phyloP scores from a whole-genome alignment of 129 eudicot species.

The Flaveria sonorensis region DNA sequence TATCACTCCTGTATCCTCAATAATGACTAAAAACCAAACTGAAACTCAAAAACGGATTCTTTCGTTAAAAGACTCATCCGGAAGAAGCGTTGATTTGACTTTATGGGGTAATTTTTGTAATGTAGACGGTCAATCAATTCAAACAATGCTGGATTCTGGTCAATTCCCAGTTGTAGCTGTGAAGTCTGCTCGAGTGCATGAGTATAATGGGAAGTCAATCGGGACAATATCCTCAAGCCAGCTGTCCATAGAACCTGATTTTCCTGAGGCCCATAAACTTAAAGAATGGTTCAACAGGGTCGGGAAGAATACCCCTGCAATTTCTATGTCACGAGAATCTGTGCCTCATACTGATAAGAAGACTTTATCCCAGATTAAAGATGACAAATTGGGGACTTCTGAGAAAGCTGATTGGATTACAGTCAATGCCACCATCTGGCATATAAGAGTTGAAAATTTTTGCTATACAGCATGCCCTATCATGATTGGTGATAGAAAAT shows the following conservation, averaged over 20 bases:
- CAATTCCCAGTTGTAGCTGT: constrained; percentile 72
- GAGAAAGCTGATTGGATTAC: constrained; percentile 80
- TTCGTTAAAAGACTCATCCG: constrained; percentile 75
- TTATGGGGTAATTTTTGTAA: constrained; percentile 89
- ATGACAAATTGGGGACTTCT: constrained; percentile 79
- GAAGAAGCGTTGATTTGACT: constrained; percentile 75
- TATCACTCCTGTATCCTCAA: constrained; percentile 50
- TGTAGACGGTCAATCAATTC: constrained; percentile 76
- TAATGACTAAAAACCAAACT: constrained; percentile 63
- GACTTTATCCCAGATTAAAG: constrained; percentile 79
- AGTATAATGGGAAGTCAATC: constrained; percentile 74
- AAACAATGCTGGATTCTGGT: constrained; percentile 66
- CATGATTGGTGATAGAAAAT: constrained; percentile 61
- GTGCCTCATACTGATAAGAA: constrained; percentile 54
- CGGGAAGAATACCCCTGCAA: constrained; percentile 55
- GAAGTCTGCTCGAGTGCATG: constrained; percentile 66
- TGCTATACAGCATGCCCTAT: constrained; percentile 90
- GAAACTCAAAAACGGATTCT: constrained; percentile 70
- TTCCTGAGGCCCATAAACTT: constrained; percentile 67
- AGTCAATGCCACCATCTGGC: constrained; percentile 57
- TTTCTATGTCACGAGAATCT: constrained; percentile 63
- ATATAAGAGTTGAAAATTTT: constrained; percentile 59
- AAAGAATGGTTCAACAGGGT: constrained; percentile 69
- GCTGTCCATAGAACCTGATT: constrained; percentile 79
- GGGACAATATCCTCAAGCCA: constrained; percentile 68